Evolutionary conservation across 805 yeast species (phyloP), one percentile per base, ranked within the genome.

Genomic region (Pichia ethanolica): DNA sequence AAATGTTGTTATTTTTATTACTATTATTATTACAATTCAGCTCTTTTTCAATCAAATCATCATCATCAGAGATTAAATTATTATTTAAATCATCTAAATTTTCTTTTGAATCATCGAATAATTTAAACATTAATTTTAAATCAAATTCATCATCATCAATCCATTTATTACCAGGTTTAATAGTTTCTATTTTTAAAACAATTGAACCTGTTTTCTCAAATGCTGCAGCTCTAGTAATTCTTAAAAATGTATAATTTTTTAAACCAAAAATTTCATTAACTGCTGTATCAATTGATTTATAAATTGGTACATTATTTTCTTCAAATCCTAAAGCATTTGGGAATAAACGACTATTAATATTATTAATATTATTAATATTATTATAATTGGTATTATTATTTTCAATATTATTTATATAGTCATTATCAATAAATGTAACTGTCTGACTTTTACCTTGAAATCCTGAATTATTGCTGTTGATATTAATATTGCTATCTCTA

Each of bases 181-280:
- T 78, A 2, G 82, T 74, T 57, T 78, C 83, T 44, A 78, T 63
- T 55, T 78, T 78, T 42, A 78, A 62, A 3, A 78, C 65, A n/a
- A 71, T 67, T 5, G 80, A 71, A 4, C 81, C 81, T 11, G 77
- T 78, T 39, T 61, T 63, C 52, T 75, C 80, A 32, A 70, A 67
- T 2, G 81, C 75, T 2, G 82, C 78, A 1, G 81, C 77, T 50
- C 82, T 63, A 2, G 83, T 77, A 11, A 78, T 74, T 42, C 83
- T 65, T 8, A 78, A 65, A 28, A 78, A 56, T 1, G 81, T 67
- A 58, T 70, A 78, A 11, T 71, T 70, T 5, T 61, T 59, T 5
- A 67, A 40, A 4, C 70, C 70, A 58, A 77, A 78, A 11, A 77
- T 56, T 2, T 68, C 59, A 38, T 63, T 60, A 0, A 77, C 67